phyloP scores from a whole-genome alignment of 208 protist species.

The Lotmaria passim region DNA sequence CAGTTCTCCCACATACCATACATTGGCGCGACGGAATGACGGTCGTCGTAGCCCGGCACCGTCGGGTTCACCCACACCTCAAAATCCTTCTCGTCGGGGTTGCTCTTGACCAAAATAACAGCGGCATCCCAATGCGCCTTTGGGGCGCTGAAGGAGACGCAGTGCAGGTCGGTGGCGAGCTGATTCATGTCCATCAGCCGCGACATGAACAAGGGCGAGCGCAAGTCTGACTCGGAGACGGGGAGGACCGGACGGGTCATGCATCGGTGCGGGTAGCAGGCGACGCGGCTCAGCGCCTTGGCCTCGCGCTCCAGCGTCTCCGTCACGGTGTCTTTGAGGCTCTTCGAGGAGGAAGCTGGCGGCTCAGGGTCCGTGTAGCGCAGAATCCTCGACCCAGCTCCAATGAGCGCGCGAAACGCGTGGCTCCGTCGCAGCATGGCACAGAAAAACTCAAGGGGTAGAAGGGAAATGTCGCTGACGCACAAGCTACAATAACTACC shows the following conservation, averaged over 20 bases:
- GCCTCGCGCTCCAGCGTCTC: slow-evolving; percentile 60
- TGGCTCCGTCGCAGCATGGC: slow-evolving; percentile 11
- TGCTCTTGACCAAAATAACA: slow-evolving; percentile 70
- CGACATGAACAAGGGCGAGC: slow-evolving; percentile 55
- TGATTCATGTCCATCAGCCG: slow-evolving; percentile 57
- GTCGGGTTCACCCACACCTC: slow-evolving; percentile 90
- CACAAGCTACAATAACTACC: too few relatives aligned
- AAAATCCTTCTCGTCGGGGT: slow-evolving; percentile 69
- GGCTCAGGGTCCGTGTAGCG: neutral
- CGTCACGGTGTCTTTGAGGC: slow-evolving; percentile 62
- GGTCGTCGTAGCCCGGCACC: slow-evolving; percentile 80
- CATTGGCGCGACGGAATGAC: slow-evolving; percentile 78
- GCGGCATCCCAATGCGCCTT: slow-evolving; percentile 89
- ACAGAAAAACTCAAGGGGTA: neutral
- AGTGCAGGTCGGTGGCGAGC: slow-evolving; percentile 70
- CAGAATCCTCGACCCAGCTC: slow-evolving; percentile 9
- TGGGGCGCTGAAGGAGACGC: slow-evolving; percentile 82
- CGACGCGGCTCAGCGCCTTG: slow-evolving; percentile 66
- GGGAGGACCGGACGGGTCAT: slow-evolving; percentile 72
- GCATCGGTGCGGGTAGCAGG: slow-evolving; percentile 80
- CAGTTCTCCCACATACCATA: slow-evolving; percentile 95
- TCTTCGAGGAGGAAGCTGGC: slow-evolving; percentile 14
- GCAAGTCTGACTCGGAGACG: slow-evolving; percentile 39
- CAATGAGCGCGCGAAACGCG: slow-evolving; percentile 14
- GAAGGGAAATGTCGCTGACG: too few relatives aligned